Conservation (phyloP, 192 early-diverging fungal genomes). For the Linnemannia schmuckeri region DNA sequence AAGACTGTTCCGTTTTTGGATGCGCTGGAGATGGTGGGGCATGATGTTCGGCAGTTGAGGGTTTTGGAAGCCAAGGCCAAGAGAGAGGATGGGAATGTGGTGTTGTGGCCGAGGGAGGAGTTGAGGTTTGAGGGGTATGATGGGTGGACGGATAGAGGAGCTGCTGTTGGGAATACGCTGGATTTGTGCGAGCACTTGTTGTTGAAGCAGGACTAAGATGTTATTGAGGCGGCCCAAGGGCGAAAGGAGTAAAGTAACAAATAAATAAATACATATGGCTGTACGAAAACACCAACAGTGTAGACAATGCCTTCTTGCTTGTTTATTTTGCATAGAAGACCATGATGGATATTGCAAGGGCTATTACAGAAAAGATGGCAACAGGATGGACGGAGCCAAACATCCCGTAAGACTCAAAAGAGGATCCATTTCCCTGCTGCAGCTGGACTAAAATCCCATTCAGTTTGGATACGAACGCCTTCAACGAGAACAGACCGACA, state of each 20-base stretch:
- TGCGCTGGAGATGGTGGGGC: constrained; percentile 24
- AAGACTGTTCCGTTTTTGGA: constrained; percentile 35
- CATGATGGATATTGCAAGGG: constrained; percentile 12
- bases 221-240: not conserved
- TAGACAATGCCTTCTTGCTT: not conserved
- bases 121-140: constrained; percentile 19
- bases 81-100: constrained; percentile 19
- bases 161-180: constrained; percentile 22
- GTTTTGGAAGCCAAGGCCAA: constrained; percentile 14
- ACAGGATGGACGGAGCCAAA: constrained; percentile 7
- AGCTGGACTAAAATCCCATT: constrained; percentile 72
- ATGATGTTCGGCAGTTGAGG: constrained; percentile 8
- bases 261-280: not conserved
- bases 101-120: constrained; percentile 27
- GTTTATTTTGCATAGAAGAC: constrained; percentile 13
- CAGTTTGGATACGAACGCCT: constrained; percentile 75
- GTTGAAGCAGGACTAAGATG: not conserved
- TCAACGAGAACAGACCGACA: constrained; percentile 71
- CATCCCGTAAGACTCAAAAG: constrained; percentile 15
- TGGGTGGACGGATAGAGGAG: constrained; percentile 16
- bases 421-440: not conserved
- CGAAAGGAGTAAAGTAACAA: not conserved
- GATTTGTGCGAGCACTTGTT: constrained; percentile 27
- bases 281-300: not conserved
- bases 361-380: constrained; percentile 10